phyloP scores from a whole-genome alignment of 768 basidiomycete species.

The Tulasnella sp. region DNA sequence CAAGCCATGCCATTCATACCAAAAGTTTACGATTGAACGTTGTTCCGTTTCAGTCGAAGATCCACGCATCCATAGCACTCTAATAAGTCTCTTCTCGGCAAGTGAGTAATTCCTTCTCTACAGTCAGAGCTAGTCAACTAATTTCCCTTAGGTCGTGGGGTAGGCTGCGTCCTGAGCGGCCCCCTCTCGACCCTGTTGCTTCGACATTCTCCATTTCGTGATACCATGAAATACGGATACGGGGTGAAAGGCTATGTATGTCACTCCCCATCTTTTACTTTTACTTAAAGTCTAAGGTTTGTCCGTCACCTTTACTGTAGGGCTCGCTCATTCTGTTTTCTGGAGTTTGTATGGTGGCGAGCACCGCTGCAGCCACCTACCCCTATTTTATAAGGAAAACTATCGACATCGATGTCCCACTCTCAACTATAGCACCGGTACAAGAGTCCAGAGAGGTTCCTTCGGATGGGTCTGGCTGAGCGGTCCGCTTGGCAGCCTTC shows the following conservation, averaged over 20 bases:
- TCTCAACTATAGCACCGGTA: background rate
- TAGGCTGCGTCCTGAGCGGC: background rate
- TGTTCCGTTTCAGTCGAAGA: too few species aligned
- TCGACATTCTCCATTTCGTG: background rate
- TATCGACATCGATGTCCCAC: background rate
- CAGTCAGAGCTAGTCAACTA: background rate
- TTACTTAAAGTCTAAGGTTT: too few species aligned
- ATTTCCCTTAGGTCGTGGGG: background rate
- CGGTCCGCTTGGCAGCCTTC: too few species aligned
- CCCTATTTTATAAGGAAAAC: background rate
- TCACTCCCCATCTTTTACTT: background rate
- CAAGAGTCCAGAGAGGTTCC: too few species aligned
- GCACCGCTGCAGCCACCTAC: background rate
- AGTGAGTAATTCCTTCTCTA: background rate
- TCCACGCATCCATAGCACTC: background rate
- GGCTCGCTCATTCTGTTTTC: slow-evolving; percentile 8
- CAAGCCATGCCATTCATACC: too few species aligned
- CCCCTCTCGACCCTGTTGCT: background rate
- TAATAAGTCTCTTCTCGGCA: background rate
- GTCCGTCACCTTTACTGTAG: too few species aligned
- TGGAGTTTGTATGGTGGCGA: background rate
- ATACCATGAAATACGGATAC: background rate
- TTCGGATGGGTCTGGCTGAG: too few species aligned
- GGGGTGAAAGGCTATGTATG: background rate
- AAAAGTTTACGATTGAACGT: too few species aligned